These are phyloP conservation scores for Luvunga scandens DNA, from an alignment of 345 rosid species.

Conservation along the genomic window DNA sequence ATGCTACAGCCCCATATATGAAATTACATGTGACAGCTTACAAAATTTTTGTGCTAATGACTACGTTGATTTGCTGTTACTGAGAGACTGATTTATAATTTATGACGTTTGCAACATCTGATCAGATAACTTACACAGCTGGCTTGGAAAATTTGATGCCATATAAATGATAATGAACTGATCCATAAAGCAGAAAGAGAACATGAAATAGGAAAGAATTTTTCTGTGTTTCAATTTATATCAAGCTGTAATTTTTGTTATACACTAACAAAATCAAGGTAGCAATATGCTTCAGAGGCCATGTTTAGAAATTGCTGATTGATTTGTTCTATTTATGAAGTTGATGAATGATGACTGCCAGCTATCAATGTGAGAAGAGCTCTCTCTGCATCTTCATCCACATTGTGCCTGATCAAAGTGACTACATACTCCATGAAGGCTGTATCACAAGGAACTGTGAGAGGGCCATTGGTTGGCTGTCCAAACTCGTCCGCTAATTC, in stretches of 20 bases:
- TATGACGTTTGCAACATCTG: background rate
- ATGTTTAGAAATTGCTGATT: background rate
- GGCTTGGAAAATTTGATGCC: background rate
- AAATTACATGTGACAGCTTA: background rate
- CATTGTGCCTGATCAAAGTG: constrained; percentile 11
- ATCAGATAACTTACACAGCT: background rate
- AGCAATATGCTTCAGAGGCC: background rate
- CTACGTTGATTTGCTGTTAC: no score
- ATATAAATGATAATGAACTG: no score
- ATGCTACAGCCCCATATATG: background rate
- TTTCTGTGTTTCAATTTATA: background rate
- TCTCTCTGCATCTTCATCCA: constrained; percentile 24
- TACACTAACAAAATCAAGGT: background rate
- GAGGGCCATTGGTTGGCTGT: background rate
- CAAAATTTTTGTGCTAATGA: no score
- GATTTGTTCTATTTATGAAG: background rate
- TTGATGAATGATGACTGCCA: background rate
- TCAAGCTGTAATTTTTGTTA: background rate
- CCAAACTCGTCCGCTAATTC: constrained; percentile 15
- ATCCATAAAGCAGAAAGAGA: no score
- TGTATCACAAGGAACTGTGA: constrained; percentile 31
- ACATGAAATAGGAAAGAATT: background rate
- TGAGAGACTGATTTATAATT: background rate
- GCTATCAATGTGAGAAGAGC: constrained; percentile 15
- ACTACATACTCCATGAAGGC: constrained; percentile 25